Base-by-base conservation (phyloP, 1,284 basidiomycete species). In the Fomitiporia mediterranea region DNA sequence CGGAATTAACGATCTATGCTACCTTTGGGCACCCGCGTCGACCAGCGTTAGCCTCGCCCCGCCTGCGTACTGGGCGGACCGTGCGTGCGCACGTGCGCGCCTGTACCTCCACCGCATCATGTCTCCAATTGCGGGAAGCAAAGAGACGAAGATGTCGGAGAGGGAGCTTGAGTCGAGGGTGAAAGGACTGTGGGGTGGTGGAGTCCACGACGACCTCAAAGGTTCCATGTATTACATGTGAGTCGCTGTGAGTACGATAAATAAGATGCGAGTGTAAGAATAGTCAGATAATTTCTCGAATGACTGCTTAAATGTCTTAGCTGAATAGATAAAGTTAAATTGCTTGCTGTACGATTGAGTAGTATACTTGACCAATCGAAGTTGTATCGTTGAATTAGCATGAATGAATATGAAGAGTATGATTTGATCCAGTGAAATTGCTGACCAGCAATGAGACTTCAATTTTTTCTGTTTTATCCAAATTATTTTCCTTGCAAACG, bases 31-130 rank as follows among this genome's bases (percentile, higher is more conserved):
- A 3, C 62, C 65, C 15, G 65, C 66, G 17, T 63, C 66, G 2
- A 62, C 60, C 23, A 65, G 64, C 2, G 65, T 68, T 19, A 65
- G 62, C 30, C 52, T 68, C 2, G 59, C 62, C 15, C 66, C 66
- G 6, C 66, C 66, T 15, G 62, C 61, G 4, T 62, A 59, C 32
- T 61, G 64, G 47, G 58, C 62, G 30, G 64, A 65, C 51, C 53
- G 66, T 8, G 66, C 64, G 7, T 67, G 65, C 54, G 64, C 66
- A 35, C 62, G 65, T 17, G 66, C 63, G 7, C 44, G 66, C 3
- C 61, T 60, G 43, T 68, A 68, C 43, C 51, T 68, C 3, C 62
- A 63, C 47, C 60, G 62, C 13, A 56, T 66, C 17, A 53, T 67
- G 19, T 60, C 59, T 46, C 60, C 60, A n/a, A 51, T 46, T 2